Percentiles rank a stretch among this genome's conserved stretches.
Conservation (phyloP, 164 flowering plant species). For the Amborella trichopoda region DNA sequence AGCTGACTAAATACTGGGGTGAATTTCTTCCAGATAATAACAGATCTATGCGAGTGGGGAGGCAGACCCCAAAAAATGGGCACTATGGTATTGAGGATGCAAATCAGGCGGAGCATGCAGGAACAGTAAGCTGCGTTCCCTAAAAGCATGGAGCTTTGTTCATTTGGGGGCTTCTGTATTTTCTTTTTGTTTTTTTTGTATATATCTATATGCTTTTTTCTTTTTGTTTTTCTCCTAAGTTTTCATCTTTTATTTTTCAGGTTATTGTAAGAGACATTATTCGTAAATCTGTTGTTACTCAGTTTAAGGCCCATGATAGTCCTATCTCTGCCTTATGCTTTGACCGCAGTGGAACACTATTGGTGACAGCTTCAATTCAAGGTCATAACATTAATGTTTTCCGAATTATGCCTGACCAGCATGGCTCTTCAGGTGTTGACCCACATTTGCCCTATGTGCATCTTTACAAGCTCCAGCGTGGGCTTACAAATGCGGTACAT, state of each 20-base stretch:
- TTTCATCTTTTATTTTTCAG: conserved; percentile 30
- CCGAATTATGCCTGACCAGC: conserved; percentile 25
- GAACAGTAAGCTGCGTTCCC: conserved; percentile 47
- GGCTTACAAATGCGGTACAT: conserved; percentile 73
- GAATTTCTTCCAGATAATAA: conserved; percentile 52
- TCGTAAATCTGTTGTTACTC: conserved; percentile 48
- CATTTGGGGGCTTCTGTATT: not conserved
- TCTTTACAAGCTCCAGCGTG: conserved; percentile 80
- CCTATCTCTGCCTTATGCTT: conserved; percentile 75
- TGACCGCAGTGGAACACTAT: conserved; percentile 68
- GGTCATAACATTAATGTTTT: conserved; percentile 79
- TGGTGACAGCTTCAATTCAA: conserved; percentile 81
- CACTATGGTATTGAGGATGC: conserved; percentile 31
- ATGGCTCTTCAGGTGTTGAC: conserved; percentile 25
- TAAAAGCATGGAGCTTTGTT: too few species aligned
- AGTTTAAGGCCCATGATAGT: conserved; percentile 76
- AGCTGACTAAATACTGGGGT: conserved; percentile 58
- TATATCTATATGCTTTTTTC: not conserved
- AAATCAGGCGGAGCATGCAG: conserved; percentile 44
- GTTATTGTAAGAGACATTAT: conserved; percentile 67
- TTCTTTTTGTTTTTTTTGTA: not conserved
- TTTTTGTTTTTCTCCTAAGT: not conserved
- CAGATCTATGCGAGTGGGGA: conserved; percentile 24
- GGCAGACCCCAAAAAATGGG: conserved; percentile 27
- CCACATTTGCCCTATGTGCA: conserved; percentile 35